Base-by-base conservation (phyloP, 1,284 basidiomycete species). In the Hypsizygus ulmarius region DNA sequence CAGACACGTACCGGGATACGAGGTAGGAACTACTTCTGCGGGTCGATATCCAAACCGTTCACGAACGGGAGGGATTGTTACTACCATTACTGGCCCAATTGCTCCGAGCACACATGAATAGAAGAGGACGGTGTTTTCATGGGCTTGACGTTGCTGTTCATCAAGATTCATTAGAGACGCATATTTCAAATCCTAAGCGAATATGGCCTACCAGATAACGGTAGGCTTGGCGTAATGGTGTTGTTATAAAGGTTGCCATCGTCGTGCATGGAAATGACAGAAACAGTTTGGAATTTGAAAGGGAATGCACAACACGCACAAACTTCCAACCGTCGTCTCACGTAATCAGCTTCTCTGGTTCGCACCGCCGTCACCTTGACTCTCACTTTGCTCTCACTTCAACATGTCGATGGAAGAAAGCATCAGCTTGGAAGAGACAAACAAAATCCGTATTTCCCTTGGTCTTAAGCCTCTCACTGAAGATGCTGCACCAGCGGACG, bases 351-450 rank as follows among this genome's bases (percentile, higher is more conserved):
- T 25, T 25, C 21, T 25, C 21, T 25, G 21, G 4, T 25, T 25
- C 21, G 21, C 21, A 16, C 25, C 15, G 6, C 19, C n/a, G 50
- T 65, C 57, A 66, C 62, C 61, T 67, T 62, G 67, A 42, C 57
- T 53, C 11, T 37, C 32, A 32, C 47, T 34, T 39, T 29, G 37
- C 29, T 49, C 43, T 41, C 38, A 41, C 54, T 32, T 38, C 67
- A 68, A 40, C 50, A 84, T 82, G 77, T 78, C 82, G 14, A 83
- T 88, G 83, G 87, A 89, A 71, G 87, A 93, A 68, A 87, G 89
- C 64, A 87, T 97, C 65, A 87, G 90, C 58, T 81, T 99, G 64
- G 95, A 97, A 65, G 97, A 99, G 79, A 97, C 95, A 46, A 98
- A 98, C 78, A 93, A 90, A 71, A 92, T 97, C 65, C 93, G 97